These are phyloP conservation scores for Emergomyces pasteurianus DNA, from an alignment of 2,329 filamentous ascomycete species.

Conservation along the genomic window DNA sequence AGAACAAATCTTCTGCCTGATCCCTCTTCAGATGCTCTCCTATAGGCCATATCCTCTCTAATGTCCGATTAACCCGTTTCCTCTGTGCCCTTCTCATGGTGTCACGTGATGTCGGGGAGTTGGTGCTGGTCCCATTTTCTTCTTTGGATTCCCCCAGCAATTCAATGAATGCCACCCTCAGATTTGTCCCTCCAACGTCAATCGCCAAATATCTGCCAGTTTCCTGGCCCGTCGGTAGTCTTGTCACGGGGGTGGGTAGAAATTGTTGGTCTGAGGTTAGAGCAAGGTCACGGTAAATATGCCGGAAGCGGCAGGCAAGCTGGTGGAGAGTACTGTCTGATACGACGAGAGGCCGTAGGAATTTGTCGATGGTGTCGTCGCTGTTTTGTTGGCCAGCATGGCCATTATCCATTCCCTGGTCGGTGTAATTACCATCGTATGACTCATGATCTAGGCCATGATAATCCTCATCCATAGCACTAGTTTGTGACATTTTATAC, in stretches of 20 bases:
- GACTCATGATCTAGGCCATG: constrained; percentile 5
- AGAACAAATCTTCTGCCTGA: constrained; percentile 61
- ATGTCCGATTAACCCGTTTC: constrained; percentile 35
- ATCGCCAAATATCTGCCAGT: constrained; percentile 45
- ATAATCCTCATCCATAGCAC: constrained; percentile 1
- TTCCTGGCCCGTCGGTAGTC: constrained; percentile 39
- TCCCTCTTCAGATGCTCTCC: constrained; percentile 47
- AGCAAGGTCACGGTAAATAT: constrained; percentile 33
- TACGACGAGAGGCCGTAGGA: constrained; percentile 29
- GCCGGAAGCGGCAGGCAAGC: constrained; percentile 35
- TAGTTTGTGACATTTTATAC: not conserved
- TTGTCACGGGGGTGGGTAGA: constrained; percentile 36
- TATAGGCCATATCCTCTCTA: constrained; percentile 43
- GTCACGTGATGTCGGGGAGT: constrained; percentile 27
- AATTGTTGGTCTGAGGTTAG: constrained; percentile 36
- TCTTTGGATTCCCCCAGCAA: constrained; percentile 34
- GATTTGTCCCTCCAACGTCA: constrained; percentile 45
- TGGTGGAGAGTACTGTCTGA: constrained; percentile 34
- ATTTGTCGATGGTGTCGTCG: constrained; percentile 27
- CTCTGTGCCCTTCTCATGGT: constrained; percentile 35
- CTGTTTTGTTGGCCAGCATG: constrained; percentile 19
- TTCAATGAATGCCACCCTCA: constrained; percentile 46
- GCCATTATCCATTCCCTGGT: constrained; percentile 1
- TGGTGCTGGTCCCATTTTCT: constrained; percentile 8
- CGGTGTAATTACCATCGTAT: constrained; percentile 22